These are phyloP conservation scores for Boletus speciosus DNA, from an alignment of 768 basidiomycete genomes.

Conservation along the genomic window DNA sequence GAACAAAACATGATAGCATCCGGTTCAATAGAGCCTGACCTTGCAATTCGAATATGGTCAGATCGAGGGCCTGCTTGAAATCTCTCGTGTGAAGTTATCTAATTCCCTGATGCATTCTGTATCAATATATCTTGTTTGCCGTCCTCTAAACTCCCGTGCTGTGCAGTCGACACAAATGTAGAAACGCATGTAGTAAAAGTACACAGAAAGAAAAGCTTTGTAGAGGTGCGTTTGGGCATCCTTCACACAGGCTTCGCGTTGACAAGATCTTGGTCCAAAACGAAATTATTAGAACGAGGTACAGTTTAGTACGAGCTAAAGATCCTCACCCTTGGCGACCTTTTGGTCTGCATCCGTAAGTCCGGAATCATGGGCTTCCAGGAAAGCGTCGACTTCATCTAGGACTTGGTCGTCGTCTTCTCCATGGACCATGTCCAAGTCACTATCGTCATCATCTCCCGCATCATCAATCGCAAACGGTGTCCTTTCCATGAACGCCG, in stretches of 20 bases:
- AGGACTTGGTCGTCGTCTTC: constrained; percentile 76
- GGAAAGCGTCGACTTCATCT: constrained; percentile 94
- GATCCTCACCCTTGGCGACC: constrained; percentile 63
- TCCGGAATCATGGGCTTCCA: constrained; percentile 90
- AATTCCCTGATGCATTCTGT: constrained; percentile 1
- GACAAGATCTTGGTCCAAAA: constrained; percentile 44
- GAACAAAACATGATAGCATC: constrained; percentile 84
- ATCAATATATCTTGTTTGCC: constrained; percentile 6
- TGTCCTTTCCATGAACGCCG: constrained; percentile 86
- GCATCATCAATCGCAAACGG: constrained; percentile 98
- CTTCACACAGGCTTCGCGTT: constrained; percentile 52
- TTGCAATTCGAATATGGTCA: constrained; percentile 79
- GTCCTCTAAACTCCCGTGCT: constrained; percentile 2
- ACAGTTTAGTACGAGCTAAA: neutral
- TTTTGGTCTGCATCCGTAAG: constrained; percentile 76
- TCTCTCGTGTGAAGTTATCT: neutral
- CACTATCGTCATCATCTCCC: constrained; percentile 59
- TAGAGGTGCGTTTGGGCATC: neutral
- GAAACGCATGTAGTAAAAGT: constrained; percentile 10
- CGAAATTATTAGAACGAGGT: neutral
- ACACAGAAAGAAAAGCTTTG: constrained; percentile 5
- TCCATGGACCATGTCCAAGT: constrained; percentile 49
- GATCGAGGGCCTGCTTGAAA: constrained; percentile 39
- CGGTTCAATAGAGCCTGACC: constrained; percentile 81
- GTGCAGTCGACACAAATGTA: constrained; percentile 8